Evolutionary conservation across 1,139 yeast species (phyloP), one percentile per base, ranked within the genome.

Genomic region (Arxiozyma heterogenica): DNA sequence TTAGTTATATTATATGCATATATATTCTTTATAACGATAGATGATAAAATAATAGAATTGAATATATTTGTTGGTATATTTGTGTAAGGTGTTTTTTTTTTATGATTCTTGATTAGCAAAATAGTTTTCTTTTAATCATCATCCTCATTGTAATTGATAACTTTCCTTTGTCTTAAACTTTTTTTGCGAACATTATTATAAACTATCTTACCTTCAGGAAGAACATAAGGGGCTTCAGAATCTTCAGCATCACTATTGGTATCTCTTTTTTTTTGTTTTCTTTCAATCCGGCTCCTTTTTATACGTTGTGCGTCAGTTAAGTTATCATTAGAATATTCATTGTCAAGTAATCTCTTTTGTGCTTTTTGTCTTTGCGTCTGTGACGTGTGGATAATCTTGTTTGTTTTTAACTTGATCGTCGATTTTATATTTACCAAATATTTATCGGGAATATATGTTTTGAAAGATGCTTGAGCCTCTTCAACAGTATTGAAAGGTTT

Each of bases 401-500:
- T 61, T 9, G 66, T 64, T 49, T 65, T 65, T 5, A 58, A 52
- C 46, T 58, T 65, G 38, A 68, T 67, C n/a, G 59, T 66, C 47
- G 52, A 61, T 49, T 55, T 55, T 50, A 66, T 52, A 41, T 56
- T 55, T 30, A 55, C 63, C 11, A 61, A 57, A 18, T 55, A 57
- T 22, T 57, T 57, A 1, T 63, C 64, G 5, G 57, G 55, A 39
- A 67, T 53, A 52, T 63, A 65, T 5, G 65, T 61, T 39, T 59
- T 65, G 48, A 67, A 67, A 1, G 70, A 61, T 11, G 61, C 60
- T 50, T 69, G 73, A 15, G 74, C 73, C 51, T 71, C 75, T 34
- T 64, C 60, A 6, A 66, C 57, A 7, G 66, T 64, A 22, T 64
- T 64, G 76, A 84, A 82, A 0, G 86, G 81, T 15, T 75, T 72